These are phyloP conservation scores for Ammopiptanthus mongolicus DNA, from an alignment of 306 rosid genomes.

Conservation along the genomic window DNA sequence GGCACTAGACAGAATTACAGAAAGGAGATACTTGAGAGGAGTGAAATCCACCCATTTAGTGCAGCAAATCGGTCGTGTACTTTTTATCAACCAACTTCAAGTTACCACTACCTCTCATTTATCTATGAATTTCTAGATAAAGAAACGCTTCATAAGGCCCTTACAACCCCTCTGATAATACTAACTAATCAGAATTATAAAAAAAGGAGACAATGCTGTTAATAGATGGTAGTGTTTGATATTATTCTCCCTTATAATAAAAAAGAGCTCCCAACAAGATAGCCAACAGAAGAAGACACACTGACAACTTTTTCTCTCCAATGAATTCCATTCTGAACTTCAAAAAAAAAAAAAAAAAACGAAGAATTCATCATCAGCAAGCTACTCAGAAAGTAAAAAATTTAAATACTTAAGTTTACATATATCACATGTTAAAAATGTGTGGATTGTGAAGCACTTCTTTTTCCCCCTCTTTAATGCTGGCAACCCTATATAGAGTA, in stretches of 20 bases:
- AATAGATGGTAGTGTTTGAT: background rate
- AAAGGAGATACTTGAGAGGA: background rate
- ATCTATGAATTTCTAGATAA: background rate
- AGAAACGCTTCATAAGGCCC: background rate
- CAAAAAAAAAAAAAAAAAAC: too few species aligned
- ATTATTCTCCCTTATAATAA: background rate
- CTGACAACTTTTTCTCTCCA: background rate
- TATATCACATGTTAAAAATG: background rate
- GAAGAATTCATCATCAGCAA: background rate
- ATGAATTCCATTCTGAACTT: background rate
- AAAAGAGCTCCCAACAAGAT: background rate
- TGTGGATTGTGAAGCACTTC: background rate
- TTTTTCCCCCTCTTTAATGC: background rate
- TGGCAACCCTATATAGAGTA: background rate
- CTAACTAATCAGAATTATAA: background rate
- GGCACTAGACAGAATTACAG: background rate
- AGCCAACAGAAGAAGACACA: background rate
- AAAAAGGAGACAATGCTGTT: background rate
- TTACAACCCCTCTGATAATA: background rate
- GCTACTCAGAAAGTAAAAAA: background rate
- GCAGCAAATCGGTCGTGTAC: background rate
- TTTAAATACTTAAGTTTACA: background rate
- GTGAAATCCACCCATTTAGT: background rate
- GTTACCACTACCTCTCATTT: background rate
- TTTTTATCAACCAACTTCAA: background rate